These are phyloP conservation scores for Zymoseptoria crescenta DNA, from an alignment of 2,329 filamentous ascomycete species.

Conservation along the genomic window DNA sequence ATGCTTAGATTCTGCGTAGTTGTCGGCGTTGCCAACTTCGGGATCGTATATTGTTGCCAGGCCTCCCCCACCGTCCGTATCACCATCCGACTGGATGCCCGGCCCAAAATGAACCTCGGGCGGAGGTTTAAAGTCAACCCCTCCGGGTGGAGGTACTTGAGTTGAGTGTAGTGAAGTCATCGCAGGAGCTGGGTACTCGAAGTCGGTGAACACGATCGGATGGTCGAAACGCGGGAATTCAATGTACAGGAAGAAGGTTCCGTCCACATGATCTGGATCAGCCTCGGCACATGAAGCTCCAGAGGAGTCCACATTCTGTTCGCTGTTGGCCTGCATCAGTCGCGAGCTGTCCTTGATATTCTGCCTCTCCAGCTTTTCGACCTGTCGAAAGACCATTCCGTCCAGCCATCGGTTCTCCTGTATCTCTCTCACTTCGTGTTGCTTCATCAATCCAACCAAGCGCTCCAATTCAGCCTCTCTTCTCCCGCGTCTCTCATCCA, in stretches of 20 bases:
- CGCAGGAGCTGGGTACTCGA: constrained; percentile 81
- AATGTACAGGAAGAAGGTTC: constrained; percentile 74
- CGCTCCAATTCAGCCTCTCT: constrained; percentile 69
- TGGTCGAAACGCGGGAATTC: constrained; percentile 95
- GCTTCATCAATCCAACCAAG: constrained; percentile 85
- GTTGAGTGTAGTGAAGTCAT: constrained; percentile 57
- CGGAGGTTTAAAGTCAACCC: constrained; percentile 63
- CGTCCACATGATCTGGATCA: constrained; percentile 43
- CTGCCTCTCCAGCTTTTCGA: constrained; percentile 57
- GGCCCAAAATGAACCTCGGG: constrained; percentile 87
- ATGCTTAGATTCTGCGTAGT: constrained; percentile 93
- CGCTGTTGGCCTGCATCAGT: constrained; percentile 8
- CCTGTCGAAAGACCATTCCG: constrained; percentile 81
- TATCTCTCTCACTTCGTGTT: constrained; percentile 97
- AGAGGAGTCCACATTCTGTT: constrained; percentile 4
- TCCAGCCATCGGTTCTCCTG: constrained; percentile 91
- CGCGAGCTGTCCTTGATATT: constrained; percentile 33
- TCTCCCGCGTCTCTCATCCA: constrained; percentile 28
- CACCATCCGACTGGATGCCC: constrained; percentile 66
- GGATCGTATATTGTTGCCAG: constrained; percentile 87
- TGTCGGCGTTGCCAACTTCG: constrained; percentile 80
- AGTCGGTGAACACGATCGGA: constrained; percentile 87
- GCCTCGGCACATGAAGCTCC: constrained; percentile 29
- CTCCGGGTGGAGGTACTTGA: constrained; percentile 55
- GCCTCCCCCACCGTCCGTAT: constrained; percentile 50